Percentiles rank a stretch among this genome's conserved stretches.
Evolutionary conservation across 768 basidiomycete genomes (phyloP).

Genomic region (Pluteus cervinus): DNA sequence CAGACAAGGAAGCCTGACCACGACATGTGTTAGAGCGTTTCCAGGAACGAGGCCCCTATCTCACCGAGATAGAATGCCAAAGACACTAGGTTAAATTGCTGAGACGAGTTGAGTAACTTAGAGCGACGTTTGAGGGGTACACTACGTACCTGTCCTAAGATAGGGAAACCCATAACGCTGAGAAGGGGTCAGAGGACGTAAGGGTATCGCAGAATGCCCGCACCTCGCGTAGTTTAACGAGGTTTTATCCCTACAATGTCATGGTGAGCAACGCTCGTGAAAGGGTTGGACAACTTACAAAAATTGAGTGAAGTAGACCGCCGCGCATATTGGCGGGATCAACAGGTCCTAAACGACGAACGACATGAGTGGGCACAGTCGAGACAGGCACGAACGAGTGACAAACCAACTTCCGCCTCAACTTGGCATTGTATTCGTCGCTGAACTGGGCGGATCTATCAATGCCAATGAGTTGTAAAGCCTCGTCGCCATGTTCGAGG

Average conservation of each 20-base stretch:
- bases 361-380: too few species aligned
- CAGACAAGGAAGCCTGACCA: slow-evolving; percentile 47
- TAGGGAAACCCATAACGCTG: slow-evolving; percentile 63
- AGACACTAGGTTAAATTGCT: slow-evolving; percentile 61
- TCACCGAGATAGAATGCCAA: slow-evolving; percentile 58
- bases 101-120: not conserved
- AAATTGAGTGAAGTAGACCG: slow-evolving; percentile 66
- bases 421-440: slow-evolving; percentile 51
- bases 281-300: slow-evolving; percentile 30
- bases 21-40: not conserved
- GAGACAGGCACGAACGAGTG: not conserved
- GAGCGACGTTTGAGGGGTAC: not conserved
- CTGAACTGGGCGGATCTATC: slow-evolving; percentile 46
- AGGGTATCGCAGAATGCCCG: slow-evolving; percentile 2
- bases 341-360: slow-evolving; percentile 37
- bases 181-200: not conserved
- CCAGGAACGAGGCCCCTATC: not conserved
- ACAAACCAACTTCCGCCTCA: slow-evolving; percentile 54
- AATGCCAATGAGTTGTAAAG: slow-evolving; percentile 50
- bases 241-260: slow-evolving; percentile 51
- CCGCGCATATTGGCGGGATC: slow-evolving; percentile 52
- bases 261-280: not conserved
- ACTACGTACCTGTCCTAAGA: slow-evolving; percentile 46
- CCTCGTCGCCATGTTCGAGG: slow-evolving; percentile 48
- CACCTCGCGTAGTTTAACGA: slow-evolving; percentile 64